These are phyloP conservation scores for Lenzites betulinus DNA, from an alignment of 768 basidiomycete genomes.

Conservation along the genomic window DNA sequence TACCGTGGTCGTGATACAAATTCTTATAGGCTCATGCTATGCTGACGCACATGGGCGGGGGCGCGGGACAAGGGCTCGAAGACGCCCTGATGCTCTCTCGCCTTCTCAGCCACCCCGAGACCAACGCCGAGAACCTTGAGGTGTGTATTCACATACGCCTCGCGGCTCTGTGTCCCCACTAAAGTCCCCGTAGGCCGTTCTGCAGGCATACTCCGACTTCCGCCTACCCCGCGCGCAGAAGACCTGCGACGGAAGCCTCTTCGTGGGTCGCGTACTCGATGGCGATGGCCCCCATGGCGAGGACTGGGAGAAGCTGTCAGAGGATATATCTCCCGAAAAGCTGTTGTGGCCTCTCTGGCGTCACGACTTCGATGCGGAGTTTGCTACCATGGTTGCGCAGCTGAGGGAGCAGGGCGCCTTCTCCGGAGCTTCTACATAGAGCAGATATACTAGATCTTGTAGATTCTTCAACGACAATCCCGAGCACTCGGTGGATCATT, in stretches of 20 bases:
- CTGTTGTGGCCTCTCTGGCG: slow-evolving; percentile 53
- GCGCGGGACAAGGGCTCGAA: slow-evolving; percentile 61
- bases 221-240: slow-evolving; percentile 51
- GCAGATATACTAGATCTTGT: too few relatives aligned
- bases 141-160: slow-evolving; percentile 30
- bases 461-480: too few relatives aligned
- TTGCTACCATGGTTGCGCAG: slow-evolving; percentile 20
- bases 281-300: slow-evolving; percentile 37
- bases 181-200: slow-evolving; percentile 37
- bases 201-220: slow-evolving; percentile 47
- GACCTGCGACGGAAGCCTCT: slow-evolving; percentile 45
- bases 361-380: slow-evolving; percentile 43
- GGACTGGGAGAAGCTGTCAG: slow-evolving; percentile 33
- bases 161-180: neutral
- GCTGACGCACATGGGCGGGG: slow-evolving; percentile 58
- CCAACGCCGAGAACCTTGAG: slow-evolving; percentile 42
- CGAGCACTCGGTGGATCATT: too few relatives aligned
- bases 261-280: slow-evolving; percentile 49
- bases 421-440: too few relatives aligned
- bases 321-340: slow-evolving; percentile 34
- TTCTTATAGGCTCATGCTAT: slow-evolving; percentile 48
- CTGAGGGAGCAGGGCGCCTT: neutral
- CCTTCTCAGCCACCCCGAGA: slow-evolving; percentile 47
- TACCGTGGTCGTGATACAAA: neutral
- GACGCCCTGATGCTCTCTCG: slow-evolving; percentile 50